phyloP scores from a whole-genome alignment of 2,329 filamentous ascomycete species.

The Epichloe bromicola region DNA sequence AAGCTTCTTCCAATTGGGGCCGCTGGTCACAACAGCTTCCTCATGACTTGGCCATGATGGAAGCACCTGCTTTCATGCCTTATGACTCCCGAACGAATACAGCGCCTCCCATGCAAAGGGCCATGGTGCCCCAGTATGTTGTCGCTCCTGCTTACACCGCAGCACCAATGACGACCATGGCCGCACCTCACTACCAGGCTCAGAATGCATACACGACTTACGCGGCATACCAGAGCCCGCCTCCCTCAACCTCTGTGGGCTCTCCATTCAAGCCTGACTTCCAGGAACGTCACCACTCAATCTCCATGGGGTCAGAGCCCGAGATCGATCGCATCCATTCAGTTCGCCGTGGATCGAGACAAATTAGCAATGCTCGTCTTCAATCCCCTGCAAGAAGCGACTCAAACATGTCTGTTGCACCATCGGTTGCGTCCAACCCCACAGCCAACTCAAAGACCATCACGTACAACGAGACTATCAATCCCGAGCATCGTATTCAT shows the following conservation, averaged over 20 bases:
- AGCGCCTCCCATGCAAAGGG: conserved; percentile 27
- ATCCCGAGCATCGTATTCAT: conserved; percentile 37
- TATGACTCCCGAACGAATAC: conserved; percentile 33
- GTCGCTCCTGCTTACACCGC: conserved; percentile 31
- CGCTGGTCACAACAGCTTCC: conserved; percentile 40
- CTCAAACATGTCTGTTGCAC: conserved; percentile 16
- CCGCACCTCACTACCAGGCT: conserved; percentile 29
- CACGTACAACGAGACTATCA: conserved; percentile 31
- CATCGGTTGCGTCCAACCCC: conserved; percentile 15
- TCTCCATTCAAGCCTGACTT: conserved; percentile 22
- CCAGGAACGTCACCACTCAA: conserved; percentile 16
- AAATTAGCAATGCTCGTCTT: conserved; percentile 20
- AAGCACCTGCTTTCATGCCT: conserved; percentile 30
- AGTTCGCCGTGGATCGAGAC: conserved; percentile 13
- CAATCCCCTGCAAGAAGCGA: conserved; percentile 22
- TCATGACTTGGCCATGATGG: conserved; percentile 36
- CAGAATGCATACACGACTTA: conserved; percentile 30
- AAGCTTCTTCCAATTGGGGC: conserved; percentile 36
- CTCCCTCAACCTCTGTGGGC: conserved; percentile 19
- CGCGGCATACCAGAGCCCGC: conserved; percentile 26
- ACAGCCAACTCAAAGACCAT: conserved; percentile 26
- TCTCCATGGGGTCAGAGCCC: conserved; percentile 11
- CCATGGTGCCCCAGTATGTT: conserved; percentile 35
- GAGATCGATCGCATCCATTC: conserved; percentile 13
- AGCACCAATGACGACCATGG: conserved; percentile 28